These are phyloP conservation scores for Daldinia sp. DNA, from an alignment of 2,329 filamentous ascomycete genomes.

Conservation along the genomic window DNA sequence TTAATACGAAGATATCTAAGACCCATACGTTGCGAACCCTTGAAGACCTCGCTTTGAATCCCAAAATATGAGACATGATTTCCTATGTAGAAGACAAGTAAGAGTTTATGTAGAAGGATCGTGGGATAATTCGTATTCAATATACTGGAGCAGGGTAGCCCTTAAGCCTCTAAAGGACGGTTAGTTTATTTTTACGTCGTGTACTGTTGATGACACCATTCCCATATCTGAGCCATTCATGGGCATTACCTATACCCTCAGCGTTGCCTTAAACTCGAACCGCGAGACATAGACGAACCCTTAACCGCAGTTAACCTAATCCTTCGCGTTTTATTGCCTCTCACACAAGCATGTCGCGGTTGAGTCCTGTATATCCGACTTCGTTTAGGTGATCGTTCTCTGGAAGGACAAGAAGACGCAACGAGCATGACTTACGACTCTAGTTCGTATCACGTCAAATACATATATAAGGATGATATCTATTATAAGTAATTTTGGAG, in stretches of 20 bases:
- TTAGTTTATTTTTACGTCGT: background rate
- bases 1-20: background rate
- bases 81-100: background rate
- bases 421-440: background rate
- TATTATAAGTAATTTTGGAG: no score
- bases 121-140: background rate
- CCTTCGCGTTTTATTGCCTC: slow-evolving; percentile 3
- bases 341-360: background rate
- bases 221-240: background rate
- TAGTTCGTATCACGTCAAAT: background rate
- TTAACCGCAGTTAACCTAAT: background rate
- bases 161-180: background rate
- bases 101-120: slow-evolving; percentile 2
- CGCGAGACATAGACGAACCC: background rate
- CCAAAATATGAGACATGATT: slow-evolving; percentile 3
- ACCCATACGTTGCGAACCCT: background rate
- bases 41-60: background rate
- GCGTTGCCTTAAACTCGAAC: background rate
- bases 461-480: no score
- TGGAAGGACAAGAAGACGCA: background rate
- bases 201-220: slow-evolving; percentile 2
- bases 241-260: background rate
- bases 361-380: background rate
- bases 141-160: background rate
- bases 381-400: slow-evolving; percentile 9